Evolutionary conservation across 352 stramenopile species (phyloP).

Genomic region (Pythium apleroticum): DNA sequence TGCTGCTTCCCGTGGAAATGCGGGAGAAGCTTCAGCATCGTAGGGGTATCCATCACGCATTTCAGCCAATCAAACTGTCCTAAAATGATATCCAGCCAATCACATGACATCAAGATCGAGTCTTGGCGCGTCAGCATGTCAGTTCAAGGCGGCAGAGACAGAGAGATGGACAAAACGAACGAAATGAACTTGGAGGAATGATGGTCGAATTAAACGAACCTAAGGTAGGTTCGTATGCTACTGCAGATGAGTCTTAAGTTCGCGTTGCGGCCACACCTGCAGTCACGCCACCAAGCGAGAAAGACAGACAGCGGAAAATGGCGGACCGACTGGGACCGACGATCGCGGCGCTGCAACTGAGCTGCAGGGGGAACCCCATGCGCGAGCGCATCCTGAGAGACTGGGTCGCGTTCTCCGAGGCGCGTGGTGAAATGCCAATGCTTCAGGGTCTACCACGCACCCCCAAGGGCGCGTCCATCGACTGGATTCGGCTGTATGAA

Average conservation of each 20-base stretch:
- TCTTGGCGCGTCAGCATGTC: conserved; percentile 12
- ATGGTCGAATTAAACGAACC: not conserved
- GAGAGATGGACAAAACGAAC: conserved; percentile 3
- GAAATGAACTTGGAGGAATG: not conserved
- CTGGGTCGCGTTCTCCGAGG: conserved; percentile 55
- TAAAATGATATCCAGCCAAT: conserved; percentile 22
- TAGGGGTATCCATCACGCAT: conserved; percentile 6
- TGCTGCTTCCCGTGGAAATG: not conserved
- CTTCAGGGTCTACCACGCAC: conserved; percentile 57
- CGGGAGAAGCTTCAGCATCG: not conserved
- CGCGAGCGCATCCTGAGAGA: conserved; percentile 60
- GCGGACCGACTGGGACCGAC: conserved; percentile 32
- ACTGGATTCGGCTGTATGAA: conserved; percentile 82
- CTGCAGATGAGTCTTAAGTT: not conserved
- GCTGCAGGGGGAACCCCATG: conserved; percentile 56
- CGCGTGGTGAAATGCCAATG: conserved; percentile 39
- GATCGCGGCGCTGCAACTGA: conserved; percentile 65
- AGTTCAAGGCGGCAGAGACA: conserved; percentile 8
- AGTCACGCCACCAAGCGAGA: not conserved
- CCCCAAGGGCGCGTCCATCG: conserved; percentile 50
- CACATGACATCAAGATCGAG: not conserved
- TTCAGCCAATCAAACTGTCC: conserved; percentile 17
- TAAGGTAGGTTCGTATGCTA: not conserved
- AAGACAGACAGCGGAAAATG: conserved; percentile 24
- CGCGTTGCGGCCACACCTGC: not conserved